Evolutionary conservation across 768 basidiomycete genomes (phyloP), one percentile per base, ranked within the genome.

Genomic region (Termitomyces sp.): DNA sequence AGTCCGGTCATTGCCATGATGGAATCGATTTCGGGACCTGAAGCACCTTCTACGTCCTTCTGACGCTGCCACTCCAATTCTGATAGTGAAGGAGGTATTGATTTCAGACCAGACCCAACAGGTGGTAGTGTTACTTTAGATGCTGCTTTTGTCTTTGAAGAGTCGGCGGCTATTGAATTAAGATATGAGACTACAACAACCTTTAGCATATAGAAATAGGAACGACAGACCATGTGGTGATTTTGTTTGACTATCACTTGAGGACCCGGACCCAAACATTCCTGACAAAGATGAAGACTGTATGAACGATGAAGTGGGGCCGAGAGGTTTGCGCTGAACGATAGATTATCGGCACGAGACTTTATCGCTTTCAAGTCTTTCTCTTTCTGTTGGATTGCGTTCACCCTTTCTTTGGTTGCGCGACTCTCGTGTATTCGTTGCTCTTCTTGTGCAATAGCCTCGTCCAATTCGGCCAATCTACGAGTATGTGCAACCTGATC

Each of bases 1-100:
- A 56, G 43, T 15, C 55, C 55, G 10, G 55, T 56, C 55, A 56
- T 56, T 4, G 55, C 42, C 55, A 56, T 56, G 17, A 56, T 56
- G 6, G 43, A 11, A 20, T 56, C 55, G 31, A 56, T 56, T 12
- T 43, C 55, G 3, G 43, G 17, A 56, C 42, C 45, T 34, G 32
- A 56, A 43, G 55, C 55, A 45, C 55, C 55, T 45, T 45, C 55
- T 5, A 56, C 17, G n/a, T 43, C 12, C 29, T 56, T 56, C 43
- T 56, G 55, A 32, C 55, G 55, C 42, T 56, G 42, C 55, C 55
- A 56, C 15, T 56, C 55, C 7, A 45, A n/a, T 14, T 56, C 42
- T 34, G 55, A 43, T 11, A 17, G 31, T 5, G 55, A 56, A 14
- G n/a, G 31, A 20, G 43, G 15, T 31, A 56, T 32, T n/a, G 55